phyloP scores from a whole-genome alignment of 106 monocot species.

The Dactylorhiza incarnata region DNA sequence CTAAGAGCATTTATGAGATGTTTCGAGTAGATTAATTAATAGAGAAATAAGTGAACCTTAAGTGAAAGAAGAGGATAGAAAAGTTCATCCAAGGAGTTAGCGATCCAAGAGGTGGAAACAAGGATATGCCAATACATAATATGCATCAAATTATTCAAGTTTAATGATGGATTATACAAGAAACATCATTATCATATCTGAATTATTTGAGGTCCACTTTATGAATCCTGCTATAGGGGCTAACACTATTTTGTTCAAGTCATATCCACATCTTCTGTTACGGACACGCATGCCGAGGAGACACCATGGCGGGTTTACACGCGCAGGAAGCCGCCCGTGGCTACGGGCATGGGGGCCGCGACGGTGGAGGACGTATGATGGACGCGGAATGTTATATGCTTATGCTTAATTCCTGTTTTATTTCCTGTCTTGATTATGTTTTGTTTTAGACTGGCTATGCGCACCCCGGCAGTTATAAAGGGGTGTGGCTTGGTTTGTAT shows the following conservation, averaged over 20 bases:
- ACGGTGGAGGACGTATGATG: too few relatives aligned
- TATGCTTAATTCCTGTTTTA: too few relatives aligned
- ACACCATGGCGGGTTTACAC: too few relatives aligned
- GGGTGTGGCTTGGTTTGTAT: too few relatives aligned
- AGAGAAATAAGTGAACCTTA: neutral
- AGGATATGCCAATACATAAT: neutral
- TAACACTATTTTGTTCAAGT: neutral
- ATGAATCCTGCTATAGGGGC: neutral
- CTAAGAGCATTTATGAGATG: conserved; percentile 16
- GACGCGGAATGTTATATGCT: too few relatives aligned
- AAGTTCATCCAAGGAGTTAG: neutral
- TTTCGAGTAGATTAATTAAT: neutral
- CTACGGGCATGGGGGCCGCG: too few relatives aligned
- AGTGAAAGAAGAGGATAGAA: neutral
- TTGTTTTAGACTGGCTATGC: too few relatives aligned
- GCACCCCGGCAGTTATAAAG: too few relatives aligned
- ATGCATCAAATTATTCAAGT: neutral
- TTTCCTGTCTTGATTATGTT: too few relatives aligned
- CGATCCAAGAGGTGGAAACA: neutral
- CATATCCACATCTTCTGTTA: neutral
- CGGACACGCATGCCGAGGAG: too few relatives aligned
- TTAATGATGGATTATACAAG: neutral
- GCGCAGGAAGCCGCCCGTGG: too few relatives aligned
- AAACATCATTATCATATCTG: neutral
- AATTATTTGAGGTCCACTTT: neutral